Evolutionary conservation across 2,329 filamentous ascomycete genomes (phyloP).

Genomic region (Colletotrichum euphorbiae): DNA sequence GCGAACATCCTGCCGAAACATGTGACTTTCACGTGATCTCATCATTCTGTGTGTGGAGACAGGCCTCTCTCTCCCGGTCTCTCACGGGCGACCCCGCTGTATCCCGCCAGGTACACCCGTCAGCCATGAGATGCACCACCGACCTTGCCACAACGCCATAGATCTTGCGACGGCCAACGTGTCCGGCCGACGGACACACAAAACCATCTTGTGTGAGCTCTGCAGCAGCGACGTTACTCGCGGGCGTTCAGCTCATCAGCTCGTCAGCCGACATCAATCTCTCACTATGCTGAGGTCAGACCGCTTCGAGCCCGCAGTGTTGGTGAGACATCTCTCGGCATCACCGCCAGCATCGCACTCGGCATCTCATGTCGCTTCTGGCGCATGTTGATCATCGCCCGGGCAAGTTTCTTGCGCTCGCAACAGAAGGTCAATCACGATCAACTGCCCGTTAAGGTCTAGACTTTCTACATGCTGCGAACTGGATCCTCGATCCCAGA

Average conservation of each 20-base stretch:
- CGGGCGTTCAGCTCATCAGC: constrained; percentile 20
- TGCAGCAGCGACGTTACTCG: constrained; percentile 8
- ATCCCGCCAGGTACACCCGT: constrained; percentile 28
- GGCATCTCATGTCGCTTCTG: constrained; percentile 10
- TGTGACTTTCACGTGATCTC: background rate
- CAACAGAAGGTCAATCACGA: constrained; percentile 1
- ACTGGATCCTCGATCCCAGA: constrained; percentile 31
- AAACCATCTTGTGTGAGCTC: background rate
- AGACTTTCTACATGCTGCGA: constrained; percentile 17
- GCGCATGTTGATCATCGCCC: constrained; percentile 1
- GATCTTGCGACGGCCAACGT: constrained; percentile 15
- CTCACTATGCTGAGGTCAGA: constrained; percentile 34
- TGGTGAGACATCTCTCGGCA: constrained; percentile 30
- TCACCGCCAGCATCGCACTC: background rate
- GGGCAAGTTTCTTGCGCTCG: background rate
- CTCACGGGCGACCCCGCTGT: constrained; percentile 25
- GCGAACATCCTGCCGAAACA: background rate
- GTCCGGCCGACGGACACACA: background rate
- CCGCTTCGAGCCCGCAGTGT: constrained; percentile 29
- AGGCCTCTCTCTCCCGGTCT: background rate
- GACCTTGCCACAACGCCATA: constrained; percentile 1
- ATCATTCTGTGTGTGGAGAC: constrained; percentile 11
- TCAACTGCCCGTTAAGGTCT: constrained; percentile 14
- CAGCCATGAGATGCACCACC: constrained; percentile 2
- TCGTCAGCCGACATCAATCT: constrained; percentile 24